These are phyloP conservation scores for Amanita jacksonii DNA, from an alignment of 768 basidiomycete species.

Conservation along the genomic window DNA sequence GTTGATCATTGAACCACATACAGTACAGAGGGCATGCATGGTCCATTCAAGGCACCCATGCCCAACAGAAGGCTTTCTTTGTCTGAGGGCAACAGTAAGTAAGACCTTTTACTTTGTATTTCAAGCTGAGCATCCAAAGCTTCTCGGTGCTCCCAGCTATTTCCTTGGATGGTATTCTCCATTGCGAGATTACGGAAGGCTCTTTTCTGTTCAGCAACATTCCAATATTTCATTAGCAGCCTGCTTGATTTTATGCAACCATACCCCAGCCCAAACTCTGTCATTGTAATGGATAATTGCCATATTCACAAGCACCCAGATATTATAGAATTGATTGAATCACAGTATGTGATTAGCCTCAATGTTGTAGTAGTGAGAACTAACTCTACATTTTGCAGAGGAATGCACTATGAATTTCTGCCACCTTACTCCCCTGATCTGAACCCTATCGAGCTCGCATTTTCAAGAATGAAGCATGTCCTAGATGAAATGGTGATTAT, in stretches of 20 bases:
- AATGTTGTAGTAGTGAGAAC: background rate
- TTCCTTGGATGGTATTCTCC: conserved; percentile 1
- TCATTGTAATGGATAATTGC: conserved; percentile 2
- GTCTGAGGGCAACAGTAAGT: conserved; percentile 1
- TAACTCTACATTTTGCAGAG: conserved; percentile 3
- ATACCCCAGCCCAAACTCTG: background rate
- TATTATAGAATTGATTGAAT: background rate
- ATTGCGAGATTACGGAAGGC: conserved; percentile 1
- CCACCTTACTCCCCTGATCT: conserved; percentile 9
- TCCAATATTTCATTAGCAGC: background rate
- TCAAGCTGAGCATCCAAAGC: background rate
- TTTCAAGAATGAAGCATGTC: conserved; percentile 7
- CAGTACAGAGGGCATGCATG: conserved; percentile 17
- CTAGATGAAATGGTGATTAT: background rate
- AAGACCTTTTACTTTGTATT: conserved; percentile 1
- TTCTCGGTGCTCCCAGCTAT: conserved; percentile 2
- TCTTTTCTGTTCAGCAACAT: background rate
- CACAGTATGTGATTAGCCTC: no score
- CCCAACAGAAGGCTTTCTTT: background rate
- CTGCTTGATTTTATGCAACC: conserved; percentile 1
- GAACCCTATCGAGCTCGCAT: conserved; percentile 10
- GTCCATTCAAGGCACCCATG: conserved; percentile 14
- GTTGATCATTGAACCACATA: conserved; percentile 18
- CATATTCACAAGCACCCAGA: conserved; percentile 1
- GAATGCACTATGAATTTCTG: conserved; percentile 6